These are phyloP conservation scores for Hygrophorus pudorinus DNA, from an alignment of 768 basidiomycete genomes.

Conservation along the genomic window DNA sequence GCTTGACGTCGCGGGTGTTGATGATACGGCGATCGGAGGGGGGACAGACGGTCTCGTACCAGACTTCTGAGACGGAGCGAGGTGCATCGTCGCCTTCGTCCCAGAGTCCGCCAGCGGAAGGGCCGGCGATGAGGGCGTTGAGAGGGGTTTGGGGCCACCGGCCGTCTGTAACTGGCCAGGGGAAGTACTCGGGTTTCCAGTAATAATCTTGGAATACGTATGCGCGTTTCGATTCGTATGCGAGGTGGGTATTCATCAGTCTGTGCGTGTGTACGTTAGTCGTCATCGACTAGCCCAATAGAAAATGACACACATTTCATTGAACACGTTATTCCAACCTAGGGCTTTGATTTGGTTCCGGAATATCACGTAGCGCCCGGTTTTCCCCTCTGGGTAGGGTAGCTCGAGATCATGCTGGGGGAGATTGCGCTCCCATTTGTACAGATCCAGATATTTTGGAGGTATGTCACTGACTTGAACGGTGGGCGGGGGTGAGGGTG, in stretches of 20 bases:
- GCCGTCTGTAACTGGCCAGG: constrained; percentile 22
- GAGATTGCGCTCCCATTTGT: constrained; percentile 29
- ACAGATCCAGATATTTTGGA: constrained; percentile 26
- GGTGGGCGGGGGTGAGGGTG: too few species aligned
- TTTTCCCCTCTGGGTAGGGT: constrained; percentile 37
- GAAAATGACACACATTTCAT: constrained; percentile 31
- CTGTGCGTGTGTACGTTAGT: constrained; percentile 31
- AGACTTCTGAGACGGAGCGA: constrained; percentile 32
- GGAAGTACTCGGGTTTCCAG: constrained; percentile 33
- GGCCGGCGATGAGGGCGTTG: constrained; percentile 32
- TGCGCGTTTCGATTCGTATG: constrained; percentile 36
- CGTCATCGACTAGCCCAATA: background rate
- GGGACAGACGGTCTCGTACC: constrained; percentile 39
- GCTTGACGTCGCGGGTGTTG: constrained; percentile 30
- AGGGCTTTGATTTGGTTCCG: constrained; percentile 28
- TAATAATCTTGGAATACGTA: constrained; percentile 40
- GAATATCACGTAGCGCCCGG: constrained; percentile 40
- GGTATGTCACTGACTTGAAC: constrained; percentile 12
- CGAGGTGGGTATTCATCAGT: constrained; percentile 40
- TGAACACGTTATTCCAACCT: constrained; percentile 45
- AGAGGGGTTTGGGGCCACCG: constrained; percentile 22
- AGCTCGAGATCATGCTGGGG: constrained; percentile 41
- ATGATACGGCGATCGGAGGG: constrained; percentile 25
- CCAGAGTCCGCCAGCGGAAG: constrained; percentile 34
- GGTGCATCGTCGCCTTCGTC: constrained; percentile 28